Evolutionary conservation across 169 alveolate species (phyloP).

Genomic region (Plasmodium cynomolgi): DNA sequence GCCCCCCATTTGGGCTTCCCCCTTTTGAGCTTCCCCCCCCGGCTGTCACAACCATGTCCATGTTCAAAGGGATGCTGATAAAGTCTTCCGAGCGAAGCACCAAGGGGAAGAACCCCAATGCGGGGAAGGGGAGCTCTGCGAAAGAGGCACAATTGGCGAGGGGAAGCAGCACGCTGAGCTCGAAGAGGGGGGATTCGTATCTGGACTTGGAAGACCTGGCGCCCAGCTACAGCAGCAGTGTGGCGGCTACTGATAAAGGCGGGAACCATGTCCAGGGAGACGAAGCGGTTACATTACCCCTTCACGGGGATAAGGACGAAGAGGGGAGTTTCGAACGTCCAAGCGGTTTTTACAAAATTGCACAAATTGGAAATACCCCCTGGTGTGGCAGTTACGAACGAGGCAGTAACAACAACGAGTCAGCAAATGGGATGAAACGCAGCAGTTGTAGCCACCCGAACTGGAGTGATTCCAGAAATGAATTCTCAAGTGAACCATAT

Average conservation of each 20-base stretch:
- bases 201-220: not conserved
- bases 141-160: not conserved
- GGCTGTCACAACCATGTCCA: slow-evolving; percentile 4
- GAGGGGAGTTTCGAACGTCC: not conserved
- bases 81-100: slow-evolving; percentile 31
- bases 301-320: not conserved
- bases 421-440: not conserved
- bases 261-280: not conserved
- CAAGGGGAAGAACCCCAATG: not conserved
- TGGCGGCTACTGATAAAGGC: not conserved
- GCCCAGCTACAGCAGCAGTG: not conserved
- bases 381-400: not conserved
- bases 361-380: not conserved
- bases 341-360: not conserved
- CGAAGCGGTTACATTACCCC: not conserved
- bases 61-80: slow-evolving; percentile 61
- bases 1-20: not conserved
- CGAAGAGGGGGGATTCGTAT: not conserved
- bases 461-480: not conserved
- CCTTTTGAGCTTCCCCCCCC: not conserved
- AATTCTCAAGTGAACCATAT: not conserved
- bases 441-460: not conserved
- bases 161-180: slow-evolving; percentile 8
- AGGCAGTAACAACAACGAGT: not conserved
- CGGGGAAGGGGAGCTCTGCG: not conserved